Evolutionary conservation across 345 rosid species (phyloP), one percentile per base, ranked within the genome.

Genomic region (Boechera stricta): DNA sequence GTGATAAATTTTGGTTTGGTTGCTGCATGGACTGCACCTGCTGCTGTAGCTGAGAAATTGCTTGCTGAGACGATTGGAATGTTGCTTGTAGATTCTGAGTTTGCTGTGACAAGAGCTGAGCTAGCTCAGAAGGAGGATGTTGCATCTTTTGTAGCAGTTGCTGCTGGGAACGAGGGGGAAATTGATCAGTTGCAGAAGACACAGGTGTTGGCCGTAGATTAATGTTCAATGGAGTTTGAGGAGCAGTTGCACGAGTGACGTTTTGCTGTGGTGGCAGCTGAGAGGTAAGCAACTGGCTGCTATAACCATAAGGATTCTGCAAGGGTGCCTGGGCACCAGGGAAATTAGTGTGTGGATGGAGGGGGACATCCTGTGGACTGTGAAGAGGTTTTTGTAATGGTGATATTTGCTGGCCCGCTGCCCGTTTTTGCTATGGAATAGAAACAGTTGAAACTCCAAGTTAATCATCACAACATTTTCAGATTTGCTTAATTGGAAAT

Each of bases 21-120:
- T 97, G 98, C 72, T 95, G 99, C 95, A 86, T 92, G 84, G 85
- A 82, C 85, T 91, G 97, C 68, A 89, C 71, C 75, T 92, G 93
- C 75, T 95, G 99, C 83, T 89, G 98, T 80, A 95, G 84, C 82
- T 92, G 93, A 62, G 99, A 92, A 83, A 95, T 88, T 42, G 94
- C 89, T 72, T 95, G 96, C 87, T 89, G 97, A 72, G 99, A 92
- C 33, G 99, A 91, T 63, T 91, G 98, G 80, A 89, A 84, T 75
- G 87, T 92, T 49, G 99, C 99, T 81, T 87, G 97, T 70, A 92
- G 85, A 72, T 84, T 82, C 80, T 95, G 98, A 4, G 91, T 89
- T 79, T 95, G 99, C 77, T 90, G 94, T 18, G 94, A 92, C 79
- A 95, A 64, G 89, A 89, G 89, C 84, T 91, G 96, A 74, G 98